Conservation (phyloP, 345 rosid genomes). For the Passiflora organensis region DNA sequence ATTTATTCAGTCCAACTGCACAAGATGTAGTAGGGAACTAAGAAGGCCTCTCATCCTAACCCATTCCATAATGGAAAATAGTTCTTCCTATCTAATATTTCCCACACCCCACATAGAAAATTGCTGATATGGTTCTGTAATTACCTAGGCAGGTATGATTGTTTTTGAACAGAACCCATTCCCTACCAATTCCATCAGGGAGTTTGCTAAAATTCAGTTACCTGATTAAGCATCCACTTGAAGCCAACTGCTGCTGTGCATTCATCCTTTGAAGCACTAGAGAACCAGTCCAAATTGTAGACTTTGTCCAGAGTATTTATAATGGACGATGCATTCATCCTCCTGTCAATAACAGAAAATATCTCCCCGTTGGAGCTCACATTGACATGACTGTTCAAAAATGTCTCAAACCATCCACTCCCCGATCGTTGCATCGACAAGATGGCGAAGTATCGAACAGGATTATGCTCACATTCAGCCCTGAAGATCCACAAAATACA, state of each 20-base stretch:
- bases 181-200: not conserved
- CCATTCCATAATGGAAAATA: too few relatives aligned
- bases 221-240: slow-evolving; percentile 99
- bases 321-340: slow-evolving; percentile 61
- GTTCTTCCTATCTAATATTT: too few relatives aligned
- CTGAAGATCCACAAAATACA: slow-evolving; percentile 29
- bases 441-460: slow-evolving; percentile 78
- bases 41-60: too few relatives aligned
- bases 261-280: slow-evolving; percentile 89
- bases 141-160: too few relatives aligned
- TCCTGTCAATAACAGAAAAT: slow-evolving; percentile 56
- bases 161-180: too few relatives aligned
- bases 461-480: slow-evolving; percentile 69
- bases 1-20: not conserved
- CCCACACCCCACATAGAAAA: too few relatives aligned
- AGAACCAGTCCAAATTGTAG: slow-evolving; percentile 84
- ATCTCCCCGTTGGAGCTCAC: slow-evolving; percentile 96
- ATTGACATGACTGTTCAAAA: slow-evolving; percentile 83
- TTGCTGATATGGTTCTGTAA: too few relatives aligned
- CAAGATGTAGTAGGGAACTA: too few relatives aligned
- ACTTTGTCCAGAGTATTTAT: slow-evolving; percentile 62
- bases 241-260: slow-evolving; percentile 96
- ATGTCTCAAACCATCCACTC: slow-evolving; percentile 97
- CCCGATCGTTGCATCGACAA: slow-evolving; percentile 97
- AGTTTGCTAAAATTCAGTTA: slow-evolving; percentile 15